Base-by-base conservation (phyloP, 495 filamentous ascomycete genomes). In the Xylaria longipes region DNA sequence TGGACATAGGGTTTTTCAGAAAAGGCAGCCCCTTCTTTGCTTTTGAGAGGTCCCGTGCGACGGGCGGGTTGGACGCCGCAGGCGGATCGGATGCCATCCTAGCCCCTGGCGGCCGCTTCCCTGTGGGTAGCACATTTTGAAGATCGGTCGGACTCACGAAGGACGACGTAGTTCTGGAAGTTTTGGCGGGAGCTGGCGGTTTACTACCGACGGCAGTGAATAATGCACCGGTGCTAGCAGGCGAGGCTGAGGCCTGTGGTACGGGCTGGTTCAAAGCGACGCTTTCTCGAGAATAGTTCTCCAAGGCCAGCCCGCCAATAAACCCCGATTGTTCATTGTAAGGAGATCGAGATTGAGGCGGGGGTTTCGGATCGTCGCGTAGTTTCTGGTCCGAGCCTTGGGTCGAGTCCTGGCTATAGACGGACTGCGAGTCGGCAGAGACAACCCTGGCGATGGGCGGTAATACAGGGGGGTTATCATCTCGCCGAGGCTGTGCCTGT, bases 21-120 rank as follows among this genome's bases (percentile, higher is more conserved):
- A 87, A 87, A 4, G 84, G 84, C 39, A 85, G 74, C 80, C 88
- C 73, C 83, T 89, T 78, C 77, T 82, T 78, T 74, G 77, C 63
- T 83, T 83, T 79, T 82, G 89, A 65, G 79, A 87, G 29, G 85
- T 91, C 78, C 86, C 87, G 70, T 84, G 84, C 54, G 84, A 85
- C 70, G 4, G 89, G 86, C 35, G 92, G 82, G 17, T 92, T 81
- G 14, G 90, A 86, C 82, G 91, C 90, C 11, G 89, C n/a, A 8
- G 72, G 68, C 2, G 80, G 75, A 15, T 85, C 85, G 48, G 76
- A 80, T 12, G 79, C 75, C 56, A 84, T 71, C 46, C 80, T 80
- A 37, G 80, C 71, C 12, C 84, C 83, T 1, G 73, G 61, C 11
- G 77, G 77, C 27, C 80, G 79, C 56, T 78, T 80, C 6, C 76